Percentiles rank a stretch among this genome's conserved stretches.
phyloP scores from a whole-genome alignment of 129 eudicot species.

The Escallonia herrerae region DNA sequence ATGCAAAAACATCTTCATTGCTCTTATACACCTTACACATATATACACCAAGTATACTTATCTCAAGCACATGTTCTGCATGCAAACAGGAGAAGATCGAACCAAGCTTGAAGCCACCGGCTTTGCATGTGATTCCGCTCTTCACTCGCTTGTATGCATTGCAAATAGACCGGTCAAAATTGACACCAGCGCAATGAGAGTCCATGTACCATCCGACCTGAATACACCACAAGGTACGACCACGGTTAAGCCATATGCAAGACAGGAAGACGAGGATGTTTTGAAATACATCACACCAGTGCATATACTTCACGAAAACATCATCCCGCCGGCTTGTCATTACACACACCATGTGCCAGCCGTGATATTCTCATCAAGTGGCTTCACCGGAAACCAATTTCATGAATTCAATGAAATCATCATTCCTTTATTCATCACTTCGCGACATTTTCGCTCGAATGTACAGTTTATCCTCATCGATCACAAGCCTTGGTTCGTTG shows the following conservation, averaged over 20 bases:
- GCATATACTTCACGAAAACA: constrained; percentile 24
- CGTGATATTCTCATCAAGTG: constrained; percentile 49
- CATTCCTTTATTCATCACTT: constrained; percentile 51
- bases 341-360: constrained; percentile 41
- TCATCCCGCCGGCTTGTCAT: constrained; percentile 15
- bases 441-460: constrained; percentile 23
- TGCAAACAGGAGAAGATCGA: constrained; percentile 32
- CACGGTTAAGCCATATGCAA: constrained; percentile 35
- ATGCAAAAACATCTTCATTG: too few relatives aligned
- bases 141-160: constrained; percentile 28
- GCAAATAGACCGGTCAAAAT: constrained; percentile 27
- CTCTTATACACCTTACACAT: too few relatives aligned
- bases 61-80: neutral
- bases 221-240: constrained; percentile 6
- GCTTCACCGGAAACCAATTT: constrained; percentile 37
- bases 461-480: constrained; percentile 38
- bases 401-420: constrained; percentile 51
- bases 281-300: constrained; percentile 31
- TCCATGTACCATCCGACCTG: constrained; percentile 10
- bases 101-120: constrained; percentile 36
- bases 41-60: too few relatives aligned
- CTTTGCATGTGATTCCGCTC: constrained; percentile 33
- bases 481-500: constrained; percentile 22
- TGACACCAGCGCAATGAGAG: constrained; percentile 28
- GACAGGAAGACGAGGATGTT: constrained; percentile 29